Evolutionary conservation across 768 basidiomycete genomes (phyloP).

Genomic region (Podaxis sp.): DNA sequence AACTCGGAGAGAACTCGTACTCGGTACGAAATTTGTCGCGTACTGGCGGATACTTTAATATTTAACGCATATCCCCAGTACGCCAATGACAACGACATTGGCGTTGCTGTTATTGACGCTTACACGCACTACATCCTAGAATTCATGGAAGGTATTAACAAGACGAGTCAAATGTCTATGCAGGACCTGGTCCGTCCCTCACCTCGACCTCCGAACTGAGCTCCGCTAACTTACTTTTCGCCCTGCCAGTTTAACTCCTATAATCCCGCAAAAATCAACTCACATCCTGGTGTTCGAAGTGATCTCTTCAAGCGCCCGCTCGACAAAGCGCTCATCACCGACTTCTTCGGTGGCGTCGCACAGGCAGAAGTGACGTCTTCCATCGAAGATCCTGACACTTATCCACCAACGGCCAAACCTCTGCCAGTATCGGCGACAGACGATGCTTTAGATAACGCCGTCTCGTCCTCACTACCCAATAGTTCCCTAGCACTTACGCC

Average conservation of each 20-base stretch:
- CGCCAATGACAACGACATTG: slow-evolving; percentile 91
- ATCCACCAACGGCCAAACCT: background rate
- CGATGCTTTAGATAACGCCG: background rate
- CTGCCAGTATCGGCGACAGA: background rate
- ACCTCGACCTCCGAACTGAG: background rate
- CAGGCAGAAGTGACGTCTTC: slow-evolving; percentile 62
- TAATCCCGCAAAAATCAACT: slow-evolving; percentile 71
- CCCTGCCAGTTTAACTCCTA: slow-evolving; percentile 74
- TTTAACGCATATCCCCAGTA: slow-evolving; percentile 49
- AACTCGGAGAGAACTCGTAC: slow-evolving; percentile 87
- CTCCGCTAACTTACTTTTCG: background rate
- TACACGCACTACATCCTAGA: slow-evolving; percentile 92
- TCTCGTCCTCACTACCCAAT: background rate
- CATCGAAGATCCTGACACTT: background rate
- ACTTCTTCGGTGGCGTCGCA: slow-evolving; percentile 88
- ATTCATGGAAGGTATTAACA: slow-evolving; percentile 90
- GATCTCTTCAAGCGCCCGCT: slow-evolving; percentile 75
- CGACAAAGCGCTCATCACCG: slow-evolving; percentile 65
- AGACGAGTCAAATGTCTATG: slow-evolving; percentile 80
- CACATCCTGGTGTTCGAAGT: slow-evolving; percentile 86
- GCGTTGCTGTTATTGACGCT: slow-evolving; percentile 93
- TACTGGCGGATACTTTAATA: background rate
- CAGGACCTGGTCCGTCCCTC: slow-evolving; percentile 70
- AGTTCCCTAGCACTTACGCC: background rate
- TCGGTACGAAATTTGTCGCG: slow-evolving; percentile 55